These are phyloP conservation scores for Phalaenopsis hybrid DNA, from an alignment of 116 monocot genomes.

Conservation along the genomic window DNA sequence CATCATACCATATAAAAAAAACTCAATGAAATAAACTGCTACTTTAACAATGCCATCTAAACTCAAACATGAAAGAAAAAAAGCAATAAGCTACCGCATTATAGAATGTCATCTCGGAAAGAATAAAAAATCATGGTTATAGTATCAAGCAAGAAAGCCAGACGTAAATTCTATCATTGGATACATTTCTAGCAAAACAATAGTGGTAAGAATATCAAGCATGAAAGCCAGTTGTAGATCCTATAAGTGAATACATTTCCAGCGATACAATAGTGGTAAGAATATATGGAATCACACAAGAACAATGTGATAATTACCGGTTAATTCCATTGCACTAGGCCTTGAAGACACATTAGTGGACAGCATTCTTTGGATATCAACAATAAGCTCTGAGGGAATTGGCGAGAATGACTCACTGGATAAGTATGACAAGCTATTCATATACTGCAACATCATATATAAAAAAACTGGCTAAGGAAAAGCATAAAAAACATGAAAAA, in stretches of 20 bases:
- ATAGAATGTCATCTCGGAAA: background rate
- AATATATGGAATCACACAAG: background rate
- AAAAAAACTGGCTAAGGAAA: background rate
- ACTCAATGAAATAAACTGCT: background rate
- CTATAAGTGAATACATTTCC: background rate
- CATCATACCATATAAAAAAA: too few relatives aligned
- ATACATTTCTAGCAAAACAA: too few relatives aligned
- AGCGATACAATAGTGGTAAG: background rate
- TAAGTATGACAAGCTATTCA: constrained; percentile 78
- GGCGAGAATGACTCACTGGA: constrained; percentile 73
- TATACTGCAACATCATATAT: constrained; percentile 59
- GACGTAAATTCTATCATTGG: too few relatives aligned
- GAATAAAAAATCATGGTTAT: background rate
- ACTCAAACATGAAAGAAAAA: background rate
- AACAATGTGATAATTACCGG: constrained; percentile 32
- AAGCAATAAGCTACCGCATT: background rate
- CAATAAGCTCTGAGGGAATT: constrained; percentile 69
- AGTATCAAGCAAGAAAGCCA: background rate
- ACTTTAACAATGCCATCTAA: background rate
- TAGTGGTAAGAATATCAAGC: too few relatives aligned
- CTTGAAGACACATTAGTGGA: constrained; percentile 65
- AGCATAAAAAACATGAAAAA: background rate
- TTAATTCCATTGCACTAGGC: constrained; percentile 81
- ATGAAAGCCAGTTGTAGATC: background rate
- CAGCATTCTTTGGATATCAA: constrained; percentile 79